Conservation (phyloP, 345 rosid species). For the Turnera subulata region DNA sequence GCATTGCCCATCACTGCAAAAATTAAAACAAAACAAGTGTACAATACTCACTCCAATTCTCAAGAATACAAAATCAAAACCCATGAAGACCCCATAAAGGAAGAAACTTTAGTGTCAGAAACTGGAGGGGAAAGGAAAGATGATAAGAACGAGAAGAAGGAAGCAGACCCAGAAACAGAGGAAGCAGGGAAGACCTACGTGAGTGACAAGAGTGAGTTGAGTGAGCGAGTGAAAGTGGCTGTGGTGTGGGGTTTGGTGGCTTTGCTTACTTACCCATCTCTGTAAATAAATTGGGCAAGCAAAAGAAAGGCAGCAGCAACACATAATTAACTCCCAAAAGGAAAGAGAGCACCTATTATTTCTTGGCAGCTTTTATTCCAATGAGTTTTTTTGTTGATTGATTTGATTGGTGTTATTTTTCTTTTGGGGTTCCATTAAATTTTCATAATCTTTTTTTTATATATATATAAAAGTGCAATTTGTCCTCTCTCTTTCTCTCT, state of each 20-base stretch:
- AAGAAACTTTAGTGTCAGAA: slow-evolving; percentile 1
- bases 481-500: slow-evolving; percentile 20
- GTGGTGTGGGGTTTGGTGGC: slow-evolving; percentile 14
- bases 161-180: slow-evolving; percentile 15
- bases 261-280: slow-evolving; percentile 33
- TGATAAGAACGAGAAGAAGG: neutral
- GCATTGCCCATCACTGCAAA: slow-evolving; percentile 63
- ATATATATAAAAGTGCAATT: slow-evolving; percentile 32
- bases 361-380: slow-evolving; percentile 16
- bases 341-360: slow-evolving; percentile 17
- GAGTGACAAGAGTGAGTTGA: neutral
- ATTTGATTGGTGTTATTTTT: slow-evolving; percentile 12
- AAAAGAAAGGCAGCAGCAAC: slow-evolving; percentile 14
- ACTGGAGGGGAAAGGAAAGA: neutral
- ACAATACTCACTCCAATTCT: slow-evolving; percentile 7
- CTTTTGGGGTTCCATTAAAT: neutral
- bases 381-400: slow-evolving; percentile 10
- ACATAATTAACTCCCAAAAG: slow-evolving; percentile 22
- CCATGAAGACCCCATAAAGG: neutral
- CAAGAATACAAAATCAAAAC: neutral
- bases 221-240: slow-evolving; percentile 6
- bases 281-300: slow-evolving; percentile 28
- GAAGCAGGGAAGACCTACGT: slow-evolving; percentile 3
- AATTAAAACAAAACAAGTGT: slow-evolving; percentile 13
- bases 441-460: neutral